Conservation (phyloP, 2,329 filamentous ascomycete species). For the Neofusicoccum umdonicola region DNA sequence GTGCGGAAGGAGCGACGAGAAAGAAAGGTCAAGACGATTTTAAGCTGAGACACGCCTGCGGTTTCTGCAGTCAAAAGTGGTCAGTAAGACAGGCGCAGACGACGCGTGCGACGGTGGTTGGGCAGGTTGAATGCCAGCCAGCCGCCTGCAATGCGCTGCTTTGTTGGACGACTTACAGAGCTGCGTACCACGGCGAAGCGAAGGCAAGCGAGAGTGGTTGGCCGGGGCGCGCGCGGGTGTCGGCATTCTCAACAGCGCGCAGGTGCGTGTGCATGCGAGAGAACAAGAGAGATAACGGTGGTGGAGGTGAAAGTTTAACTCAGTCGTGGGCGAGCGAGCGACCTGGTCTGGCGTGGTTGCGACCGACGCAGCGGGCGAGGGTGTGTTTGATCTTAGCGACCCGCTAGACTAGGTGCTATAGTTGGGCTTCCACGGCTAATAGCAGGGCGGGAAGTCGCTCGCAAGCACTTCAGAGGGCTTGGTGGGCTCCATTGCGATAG, state of each 20-base stretch:
- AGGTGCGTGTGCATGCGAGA: neutral
- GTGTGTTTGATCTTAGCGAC: neutral
- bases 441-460: constrained; percentile 18
- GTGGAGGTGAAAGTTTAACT: neutral
- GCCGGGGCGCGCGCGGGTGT: neutral
- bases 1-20: neutral
- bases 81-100: constrained; percentile 8
- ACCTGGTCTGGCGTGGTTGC: neutral
- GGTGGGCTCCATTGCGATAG: constrained; percentile 17
- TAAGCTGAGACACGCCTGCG: neutral
- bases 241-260: constrained; percentile 5
- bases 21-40: neutral
- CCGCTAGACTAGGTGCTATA: neutral
- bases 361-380: neutral
- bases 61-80: neutral
- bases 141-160: constrained; percentile 8
- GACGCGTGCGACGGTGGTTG: constrained; percentile 8
- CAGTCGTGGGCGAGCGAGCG: neutral
- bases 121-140: neutral
- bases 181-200: neutral
- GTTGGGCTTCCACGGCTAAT: constrained; percentile 2
- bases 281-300: neutral
- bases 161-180: constrained; percentile 11
- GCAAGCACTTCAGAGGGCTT: constrained; percentile 18
- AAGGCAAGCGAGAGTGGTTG: constrained; percentile 1